Evolutionary conservation across 106 monocot species (phyloP), one percentile per base, ranked within the genome.

Genomic region (Posidonia australis): DNA sequence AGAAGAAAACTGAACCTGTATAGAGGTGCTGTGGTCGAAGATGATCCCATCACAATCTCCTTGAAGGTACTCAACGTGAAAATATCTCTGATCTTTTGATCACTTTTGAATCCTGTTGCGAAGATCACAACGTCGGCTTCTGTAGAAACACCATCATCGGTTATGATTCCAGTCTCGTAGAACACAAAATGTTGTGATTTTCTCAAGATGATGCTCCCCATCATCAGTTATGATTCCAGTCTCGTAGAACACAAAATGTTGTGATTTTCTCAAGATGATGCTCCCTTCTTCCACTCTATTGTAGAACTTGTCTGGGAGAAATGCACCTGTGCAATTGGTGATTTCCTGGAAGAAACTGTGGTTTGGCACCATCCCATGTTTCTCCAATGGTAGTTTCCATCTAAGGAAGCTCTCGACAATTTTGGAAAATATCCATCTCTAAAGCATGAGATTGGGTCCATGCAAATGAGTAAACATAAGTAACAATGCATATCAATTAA

Each of bases 291-390:
- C 89, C 10, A 86, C 93, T 70, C 83, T 79, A 0, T 32, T 23
- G 76, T 86, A 89, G 83, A 93, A 93, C 49, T 77, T 80, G 22
- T 89, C 93, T 13, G 89, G 89, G 54, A 89, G 60, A 1, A 93
- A 83, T 27, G 86, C 86, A 83, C 86, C 70, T 86, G 86, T 26
- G 89, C 89, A 0, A 83, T 86, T 0, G 93, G 83, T 30, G 83
- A n/a, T 84, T 70, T 89, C 93, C 49, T 89, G 86, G 14, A 75
- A 66, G 55, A 93, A 93, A 0, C 83, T 79, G 67, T 93, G 93
- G 10, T 86, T 79, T 0, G 93, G 93, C 44, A 49, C 72, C 55
- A 89, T 30, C 14, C 86, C 89, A 18, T 94, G 84, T 64, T 82
- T 86, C 16, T 77, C 74, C 29, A 94, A 51, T 2, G 94, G 86